A percentile compares a stretch with the other conserved stretches of the same genome.
Evolutionary conservation across 225 moss, liverwort and hornwort species (phyloP).

Genomic region (Pleurozium schreberi): DNA sequence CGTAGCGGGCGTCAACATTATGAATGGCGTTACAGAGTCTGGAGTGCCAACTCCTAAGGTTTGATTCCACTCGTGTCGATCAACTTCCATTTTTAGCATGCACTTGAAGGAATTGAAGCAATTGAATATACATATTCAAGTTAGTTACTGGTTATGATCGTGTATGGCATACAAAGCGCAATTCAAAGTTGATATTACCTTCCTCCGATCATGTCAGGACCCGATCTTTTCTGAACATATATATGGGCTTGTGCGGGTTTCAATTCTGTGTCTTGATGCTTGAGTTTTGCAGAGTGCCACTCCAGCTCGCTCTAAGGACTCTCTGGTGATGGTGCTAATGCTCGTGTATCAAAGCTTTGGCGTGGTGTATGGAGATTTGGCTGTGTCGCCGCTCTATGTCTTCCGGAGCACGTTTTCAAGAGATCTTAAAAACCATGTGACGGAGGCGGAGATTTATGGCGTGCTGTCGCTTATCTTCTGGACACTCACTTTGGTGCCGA

Average conservation of each 20-base stretch:
- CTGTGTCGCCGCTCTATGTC: constrained; percentile 73
- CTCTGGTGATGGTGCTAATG: constrained; percentile 18
- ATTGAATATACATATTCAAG: background rate
- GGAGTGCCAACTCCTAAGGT: background rate
- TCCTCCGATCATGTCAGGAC: background rate
- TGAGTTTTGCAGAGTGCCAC: background rate
- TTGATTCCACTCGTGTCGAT: background rate
- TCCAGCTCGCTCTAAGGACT: background rate
- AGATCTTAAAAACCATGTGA: constrained; percentile 14
- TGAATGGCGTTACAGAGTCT: background rate
- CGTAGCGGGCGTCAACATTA: background rate
- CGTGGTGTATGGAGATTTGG: constrained; percentile 80
- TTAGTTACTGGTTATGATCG: background rate
- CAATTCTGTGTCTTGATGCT: background rate
- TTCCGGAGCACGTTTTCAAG: constrained; percentile 65
- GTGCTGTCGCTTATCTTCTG: constrained; percentile 66
- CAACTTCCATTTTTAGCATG: background rate
- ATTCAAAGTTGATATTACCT: background rate
- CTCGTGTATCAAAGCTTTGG: constrained; percentile 85
- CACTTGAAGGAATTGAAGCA: background rate
- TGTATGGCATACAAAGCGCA: background rate
- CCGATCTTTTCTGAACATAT: background rate
- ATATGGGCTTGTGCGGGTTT: background rate
- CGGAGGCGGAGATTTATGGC: constrained; percentile 44
- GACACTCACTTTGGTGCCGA: constrained; percentile 65